These are phyloP conservation scores for Hypoxylon sp. DNA, from an alignment of 2,329 filamentous ascomycete species.

Conservation along the genomic window DNA sequence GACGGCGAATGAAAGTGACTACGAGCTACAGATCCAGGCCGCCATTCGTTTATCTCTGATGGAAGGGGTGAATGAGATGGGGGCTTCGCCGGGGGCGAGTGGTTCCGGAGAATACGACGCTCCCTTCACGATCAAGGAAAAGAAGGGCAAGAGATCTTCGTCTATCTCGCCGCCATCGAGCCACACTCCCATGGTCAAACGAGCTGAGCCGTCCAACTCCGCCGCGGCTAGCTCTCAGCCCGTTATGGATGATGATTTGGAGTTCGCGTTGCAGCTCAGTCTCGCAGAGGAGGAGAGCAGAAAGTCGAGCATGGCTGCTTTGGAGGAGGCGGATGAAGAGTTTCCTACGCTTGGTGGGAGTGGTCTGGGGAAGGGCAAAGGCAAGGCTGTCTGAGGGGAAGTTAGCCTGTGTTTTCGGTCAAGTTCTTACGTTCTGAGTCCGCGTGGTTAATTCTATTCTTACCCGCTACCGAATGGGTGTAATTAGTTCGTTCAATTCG, in stretches of 20 bases:
- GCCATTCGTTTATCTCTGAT: constrained; percentile 69
- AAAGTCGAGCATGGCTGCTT: constrained; percentile 33
- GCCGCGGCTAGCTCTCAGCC: constrained; percentile 29
- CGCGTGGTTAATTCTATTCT: constrained; percentile 7
- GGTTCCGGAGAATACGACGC: constrained; percentile 61
- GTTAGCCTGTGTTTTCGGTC: background rate
- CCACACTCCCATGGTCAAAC: constrained; percentile 48
- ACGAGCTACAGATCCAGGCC: constrained; percentile 68
- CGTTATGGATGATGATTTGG: constrained; percentile 63
- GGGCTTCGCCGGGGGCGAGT: constrained; percentile 55
- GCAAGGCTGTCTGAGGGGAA: constrained; percentile 30
- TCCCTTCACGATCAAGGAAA: constrained; percentile 59
- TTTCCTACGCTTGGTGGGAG: constrained; percentile 42
- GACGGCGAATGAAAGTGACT: constrained; percentile 59
- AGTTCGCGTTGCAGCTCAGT: constrained; percentile 68
- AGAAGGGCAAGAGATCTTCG: constrained; percentile 50
- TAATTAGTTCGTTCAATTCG: constrained; percentile 16
- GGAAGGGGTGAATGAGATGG: constrained; percentile 60
- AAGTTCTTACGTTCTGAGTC: constrained; percentile 19
- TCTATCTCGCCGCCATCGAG: constrained; percentile 50
- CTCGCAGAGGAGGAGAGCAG: constrained; percentile 61
- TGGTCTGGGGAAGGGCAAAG: constrained; percentile 40
- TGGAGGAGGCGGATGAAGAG: constrained; percentile 37
- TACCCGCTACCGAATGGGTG: constrained; percentile 7
- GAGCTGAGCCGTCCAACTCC: constrained; percentile 31